Conservation (phyloP, 2,329 filamentous ascomycete species). For the Colletotrichum navitas region DNA sequence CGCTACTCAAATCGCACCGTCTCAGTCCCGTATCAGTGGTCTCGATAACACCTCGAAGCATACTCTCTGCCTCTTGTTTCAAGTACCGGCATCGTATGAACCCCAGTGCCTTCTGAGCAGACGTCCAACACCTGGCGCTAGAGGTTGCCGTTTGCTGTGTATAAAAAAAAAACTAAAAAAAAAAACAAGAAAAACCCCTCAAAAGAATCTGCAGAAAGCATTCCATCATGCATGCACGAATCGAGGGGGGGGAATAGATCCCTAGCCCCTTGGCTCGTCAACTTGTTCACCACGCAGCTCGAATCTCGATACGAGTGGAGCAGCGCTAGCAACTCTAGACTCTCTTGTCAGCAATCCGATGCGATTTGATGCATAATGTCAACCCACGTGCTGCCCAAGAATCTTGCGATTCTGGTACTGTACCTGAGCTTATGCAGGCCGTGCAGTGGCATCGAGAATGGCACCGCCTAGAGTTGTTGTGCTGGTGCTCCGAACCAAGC, state of each 20-base stretch:
- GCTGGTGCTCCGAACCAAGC: conserved; percentile 2
- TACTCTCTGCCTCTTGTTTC: conserved; percentile 19
- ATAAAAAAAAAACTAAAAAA: too few species aligned
- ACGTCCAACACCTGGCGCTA: neutral
- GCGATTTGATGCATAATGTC: conserved; percentile 4
- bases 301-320: conserved; percentile 1
- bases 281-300: neutral
- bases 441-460: conserved; percentile 17
- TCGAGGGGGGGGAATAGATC: neutral
- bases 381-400: conserved; percentile 17
- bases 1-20: neutral
- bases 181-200: neutral
- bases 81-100: conserved; percentile 18
- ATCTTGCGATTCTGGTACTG: neutral
- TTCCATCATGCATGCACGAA: conserved; percentile 16
- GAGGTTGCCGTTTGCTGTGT: conserved; percentile 1
- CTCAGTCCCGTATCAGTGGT: neutral
- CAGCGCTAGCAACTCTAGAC: conserved; percentile 6
- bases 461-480: neutral
- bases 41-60: conserved; percentile 20
- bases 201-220: neutral
- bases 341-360: conserved; percentile 1
- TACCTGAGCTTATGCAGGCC: conserved; percentile 25
- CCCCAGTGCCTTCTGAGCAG: neutral
- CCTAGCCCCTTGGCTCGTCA: neutral